Evolutionary conservation across 176 grass and related monocot species (phyloP).

Genomic region (Oryza nivara): DNA sequence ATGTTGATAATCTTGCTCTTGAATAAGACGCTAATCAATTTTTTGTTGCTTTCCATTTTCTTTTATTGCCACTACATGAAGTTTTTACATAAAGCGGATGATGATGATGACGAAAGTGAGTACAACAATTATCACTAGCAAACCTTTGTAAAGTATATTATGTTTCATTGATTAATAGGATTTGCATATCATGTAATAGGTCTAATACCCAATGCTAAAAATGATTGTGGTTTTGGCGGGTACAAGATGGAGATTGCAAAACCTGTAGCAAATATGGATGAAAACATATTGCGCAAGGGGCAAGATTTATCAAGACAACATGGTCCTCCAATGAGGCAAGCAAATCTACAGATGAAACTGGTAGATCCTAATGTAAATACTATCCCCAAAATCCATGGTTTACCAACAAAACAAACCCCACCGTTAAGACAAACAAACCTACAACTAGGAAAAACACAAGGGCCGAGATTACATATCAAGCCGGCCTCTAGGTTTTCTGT

Average conservation of each 20-base stretch:
- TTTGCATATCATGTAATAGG: slow-evolving; percentile 28
- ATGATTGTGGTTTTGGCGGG: not conserved
- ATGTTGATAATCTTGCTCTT: not conserved
- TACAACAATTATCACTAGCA: not conserved
- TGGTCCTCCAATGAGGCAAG: not conserved
- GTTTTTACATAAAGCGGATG: slow-evolving; percentile 50
- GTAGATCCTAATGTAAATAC: not conserved
- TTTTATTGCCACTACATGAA: not conserved
- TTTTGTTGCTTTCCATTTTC: slow-evolving; percentile 4
- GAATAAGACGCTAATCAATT: not conserved
- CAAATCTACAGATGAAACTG: not conserved
- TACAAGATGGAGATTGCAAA: not conserved
- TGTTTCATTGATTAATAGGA: not conserved
- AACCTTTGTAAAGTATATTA: not conserved
- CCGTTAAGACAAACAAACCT: slow-evolving; percentile 36
- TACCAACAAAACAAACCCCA: not conserved
- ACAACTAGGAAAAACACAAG: not conserved
- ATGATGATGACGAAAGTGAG: slow-evolving; percentile 62
- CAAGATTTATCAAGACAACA: not conserved
- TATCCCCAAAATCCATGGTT: not conserved
- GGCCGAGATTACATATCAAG: not conserved
- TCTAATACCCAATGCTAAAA: slow-evolving; percentile 18
- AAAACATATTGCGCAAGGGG: not conserved
- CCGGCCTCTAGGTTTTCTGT: not conserved
- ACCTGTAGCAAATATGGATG: too few relatives aligned